A percentile compares a stretch with the other conserved stretches of the same genome.
phyloP scores from a whole-genome alignment of 106 monocot genomes.

The Agapanthus africanus region DNA sequence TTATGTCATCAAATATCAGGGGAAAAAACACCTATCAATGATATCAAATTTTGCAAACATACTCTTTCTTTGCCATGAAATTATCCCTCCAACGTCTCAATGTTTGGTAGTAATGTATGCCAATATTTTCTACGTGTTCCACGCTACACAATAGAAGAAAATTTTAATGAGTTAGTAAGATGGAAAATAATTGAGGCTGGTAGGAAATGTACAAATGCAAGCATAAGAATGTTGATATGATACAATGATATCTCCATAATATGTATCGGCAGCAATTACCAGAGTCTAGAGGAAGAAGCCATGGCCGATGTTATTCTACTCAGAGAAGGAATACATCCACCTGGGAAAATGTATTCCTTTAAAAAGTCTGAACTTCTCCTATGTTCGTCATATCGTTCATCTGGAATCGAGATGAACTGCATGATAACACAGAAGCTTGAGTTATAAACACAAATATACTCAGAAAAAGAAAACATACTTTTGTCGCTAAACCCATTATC shows the following conservation, averaged over 20 bases:
- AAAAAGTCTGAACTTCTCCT: constrained; percentile 94
- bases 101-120: constrained; percentile 80
- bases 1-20: no score
- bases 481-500: no score
- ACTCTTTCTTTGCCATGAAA: constrained; percentile 54
- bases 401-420: neutral
- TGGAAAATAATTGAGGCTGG: neutral
- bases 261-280: constrained; percentile 30
- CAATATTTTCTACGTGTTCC: constrained; percentile 92
- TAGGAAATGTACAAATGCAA: neutral
- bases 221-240: neutral
- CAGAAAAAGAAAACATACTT: no score
- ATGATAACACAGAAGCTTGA: no score
- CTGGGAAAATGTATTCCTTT: constrained; percentile 96
- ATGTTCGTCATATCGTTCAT: constrained; percentile 31
- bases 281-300: constrained; percentile 70
- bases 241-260: no score
- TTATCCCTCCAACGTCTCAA: constrained; percentile 71
- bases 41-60: no score
- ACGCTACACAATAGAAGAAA: constrained; percentile 56
- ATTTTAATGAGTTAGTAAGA: neutral
- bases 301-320: constrained; percentile 77
- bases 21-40: no score
- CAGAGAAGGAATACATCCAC: constrained; percentile 83
- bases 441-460: neutral